Conservation (phyloP, 768 basidiomycete species). For the Lentinula sp. region DNA sequence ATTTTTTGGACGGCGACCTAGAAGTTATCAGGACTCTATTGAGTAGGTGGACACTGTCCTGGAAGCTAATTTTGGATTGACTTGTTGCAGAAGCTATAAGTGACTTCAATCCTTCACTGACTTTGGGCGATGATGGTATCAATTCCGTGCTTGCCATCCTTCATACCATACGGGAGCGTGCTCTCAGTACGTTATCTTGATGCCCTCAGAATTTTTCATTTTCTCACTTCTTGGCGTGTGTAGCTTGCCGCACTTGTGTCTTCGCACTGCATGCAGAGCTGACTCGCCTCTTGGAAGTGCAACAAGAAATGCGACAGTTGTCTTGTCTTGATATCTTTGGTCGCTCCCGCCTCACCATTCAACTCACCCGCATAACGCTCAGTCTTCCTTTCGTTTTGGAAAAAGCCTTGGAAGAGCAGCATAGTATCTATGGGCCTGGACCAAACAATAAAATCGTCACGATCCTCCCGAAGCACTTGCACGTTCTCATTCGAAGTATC, state of each 20-base stretch:
- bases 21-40: constrained; percentile 75
- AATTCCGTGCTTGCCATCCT: constrained; percentile 68
- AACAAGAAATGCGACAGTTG: constrained; percentile 67
- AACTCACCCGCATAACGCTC: constrained; percentile 72
- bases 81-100: constrained; percentile 57
- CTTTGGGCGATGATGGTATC: constrained; percentile 74
- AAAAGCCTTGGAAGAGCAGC: constrained; percentile 51
- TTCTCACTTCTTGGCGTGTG: constrained; percentile 5
- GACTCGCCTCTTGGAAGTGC: constrained; percentile 75
- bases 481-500: constrained; percentile 53
- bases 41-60: constrained; percentile 29
- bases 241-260: constrained; percentile 74
- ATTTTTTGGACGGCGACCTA: constrained; percentile 84
- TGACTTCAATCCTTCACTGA: constrained; percentile 74
- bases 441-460: constrained; percentile 14
- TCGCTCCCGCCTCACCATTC: constrained; percentile 70
- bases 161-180: constrained; percentile 63
- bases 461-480: constrained; percentile 54
- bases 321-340: constrained; percentile 75
- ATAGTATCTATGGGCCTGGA: constrained; percentile 10
- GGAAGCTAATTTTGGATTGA: not conserved
- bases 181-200: constrained; percentile 50
- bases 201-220: not conserved
- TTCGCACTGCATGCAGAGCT: constrained; percentile 68
- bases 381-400: constrained; percentile 72